A percentile compares a stretch with the other conserved stretches of the same genome.
Evolutionary conservation across 1,139 yeast species (phyloP).

Genomic region (Pichia sp.): DNA sequence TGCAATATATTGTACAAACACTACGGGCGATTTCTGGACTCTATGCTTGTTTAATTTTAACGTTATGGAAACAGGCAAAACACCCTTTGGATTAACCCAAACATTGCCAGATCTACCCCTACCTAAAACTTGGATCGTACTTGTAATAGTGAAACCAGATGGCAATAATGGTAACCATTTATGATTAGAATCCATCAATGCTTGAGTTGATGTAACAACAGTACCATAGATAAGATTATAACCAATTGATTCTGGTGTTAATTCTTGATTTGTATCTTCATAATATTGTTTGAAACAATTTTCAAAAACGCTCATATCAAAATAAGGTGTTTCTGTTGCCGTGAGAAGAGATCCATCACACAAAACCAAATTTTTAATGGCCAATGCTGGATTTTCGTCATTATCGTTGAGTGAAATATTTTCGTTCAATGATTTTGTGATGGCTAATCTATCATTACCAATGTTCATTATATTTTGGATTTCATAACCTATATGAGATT

Average conservation of each 20-base stretch:
- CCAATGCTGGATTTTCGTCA: constrained; percentile 44
- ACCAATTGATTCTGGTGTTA: constrained; percentile 41
- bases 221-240: constrained; percentile 68
- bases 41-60: constrained; percentile 44
- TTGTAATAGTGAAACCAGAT: constrained; percentile 63
- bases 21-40: constrained; percentile 42
- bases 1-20: constrained; percentile 79
- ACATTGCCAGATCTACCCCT: constrained; percentile 92
- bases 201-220: constrained; percentile 81
- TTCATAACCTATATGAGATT: constrained; percentile 34
- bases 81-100: constrained; percentile 95
- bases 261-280: constrained; percentile 13
- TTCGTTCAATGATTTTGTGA: constrained; percentile 28
- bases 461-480: constrained; percentile 39
- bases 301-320: constrained; percentile 55
- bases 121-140: constrained; percentile 82
- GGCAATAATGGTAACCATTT: constrained; percentile 52
- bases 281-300: constrained; percentile 31
- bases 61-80: constrained; percentile 71
- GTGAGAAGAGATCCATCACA: constrained; percentile 34
- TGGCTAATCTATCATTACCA: constrained; percentile 43
- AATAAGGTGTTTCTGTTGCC: constrained; percentile 56
- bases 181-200: constrained; percentile 68
- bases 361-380: constrained; percentile 45
- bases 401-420: constrained; percentile 24